A percentile compares a stretch with the other conserved stretches of the same genome.
phyloP scores from a whole-genome alignment of 2,329 filamentous ascomycete genomes.

The Ambrosiella beaveri region DNA sequence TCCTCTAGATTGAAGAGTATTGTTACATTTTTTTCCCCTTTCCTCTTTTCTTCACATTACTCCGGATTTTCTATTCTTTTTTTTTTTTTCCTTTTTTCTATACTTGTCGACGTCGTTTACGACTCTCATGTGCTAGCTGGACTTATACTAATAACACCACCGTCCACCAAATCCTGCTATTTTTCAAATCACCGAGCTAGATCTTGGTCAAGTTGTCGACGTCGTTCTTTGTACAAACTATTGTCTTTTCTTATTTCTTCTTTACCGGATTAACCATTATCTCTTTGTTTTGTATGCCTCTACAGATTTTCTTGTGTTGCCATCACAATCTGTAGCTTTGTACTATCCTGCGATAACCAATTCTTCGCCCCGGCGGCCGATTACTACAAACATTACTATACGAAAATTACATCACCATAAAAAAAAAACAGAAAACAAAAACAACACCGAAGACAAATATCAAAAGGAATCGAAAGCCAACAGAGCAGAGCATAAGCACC shows the following conservation, averaged over 20 bases:
- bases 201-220: not conserved
- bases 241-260: not conserved
- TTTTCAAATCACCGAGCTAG: not conserved
- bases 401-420: not conserved
- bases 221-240: not conserved
- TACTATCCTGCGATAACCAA: not conserved
- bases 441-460: not conserved
- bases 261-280: not conserved
- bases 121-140: not conserved
- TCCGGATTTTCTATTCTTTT: not conserved
- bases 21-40: not conserved
- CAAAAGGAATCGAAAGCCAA: not conserved
- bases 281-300: not conserved
- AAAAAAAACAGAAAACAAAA: not conserved
- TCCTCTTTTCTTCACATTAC: not conserved
- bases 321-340: not conserved
- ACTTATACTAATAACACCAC: not conserved
- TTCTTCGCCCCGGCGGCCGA: constrained; percentile 5
- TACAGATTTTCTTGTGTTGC: not conserved
- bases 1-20: not conserved
- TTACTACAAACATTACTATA: not conserved
- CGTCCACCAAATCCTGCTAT: not conserved
- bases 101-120: not conserved
- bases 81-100: not conserved
- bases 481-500: not conserved